Evolutionary conservation across 129 eudicot species (phyloP).

Genomic region (Saposhnikovia divaricata): DNA sequence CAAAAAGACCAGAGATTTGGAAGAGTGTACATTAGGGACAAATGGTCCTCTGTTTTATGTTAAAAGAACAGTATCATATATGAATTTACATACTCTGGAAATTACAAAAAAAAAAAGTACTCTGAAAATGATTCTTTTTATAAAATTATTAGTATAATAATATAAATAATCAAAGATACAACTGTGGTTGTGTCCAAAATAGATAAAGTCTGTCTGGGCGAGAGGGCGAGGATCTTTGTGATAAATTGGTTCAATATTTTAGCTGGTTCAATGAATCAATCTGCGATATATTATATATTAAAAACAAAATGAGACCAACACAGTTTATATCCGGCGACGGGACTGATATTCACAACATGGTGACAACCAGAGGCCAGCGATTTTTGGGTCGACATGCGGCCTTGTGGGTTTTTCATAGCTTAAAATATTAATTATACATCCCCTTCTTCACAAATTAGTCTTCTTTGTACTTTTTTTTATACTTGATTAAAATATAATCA

Average conservation of each 20-base stretch:
- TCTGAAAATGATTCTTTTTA: too few species aligned
- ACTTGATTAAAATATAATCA: too few species aligned
- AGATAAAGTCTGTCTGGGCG: background rate
- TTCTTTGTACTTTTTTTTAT: background rate
- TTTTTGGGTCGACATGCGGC: conserved; percentile 6
- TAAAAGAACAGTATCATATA: background rate
- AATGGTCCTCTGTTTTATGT: background rate
- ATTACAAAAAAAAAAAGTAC: too few species aligned
- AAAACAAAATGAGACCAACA: background rate
- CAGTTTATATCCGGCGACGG: background rate
- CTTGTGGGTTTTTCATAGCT: background rate
- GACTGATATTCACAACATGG: conserved; percentile 9
- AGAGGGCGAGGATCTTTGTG: background rate
- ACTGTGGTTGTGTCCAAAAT: background rate
- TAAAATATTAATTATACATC: background rate
- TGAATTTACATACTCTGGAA: too few species aligned
- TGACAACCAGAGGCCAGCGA: conserved; percentile 16
- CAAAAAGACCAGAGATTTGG: background rate
- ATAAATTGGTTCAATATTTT: background rate
- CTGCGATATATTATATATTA: background rate
- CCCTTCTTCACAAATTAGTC: background rate
- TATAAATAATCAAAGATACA: background rate
- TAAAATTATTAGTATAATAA: too few species aligned
- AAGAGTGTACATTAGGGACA: background rate
- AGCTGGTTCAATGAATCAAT: background rate